A percentile compares a stretch with the other conserved stretches of the same genome.
phyloP scores from a whole-genome alignment of 768 basidiomycete species.

The Suillus spraguei region DNA sequence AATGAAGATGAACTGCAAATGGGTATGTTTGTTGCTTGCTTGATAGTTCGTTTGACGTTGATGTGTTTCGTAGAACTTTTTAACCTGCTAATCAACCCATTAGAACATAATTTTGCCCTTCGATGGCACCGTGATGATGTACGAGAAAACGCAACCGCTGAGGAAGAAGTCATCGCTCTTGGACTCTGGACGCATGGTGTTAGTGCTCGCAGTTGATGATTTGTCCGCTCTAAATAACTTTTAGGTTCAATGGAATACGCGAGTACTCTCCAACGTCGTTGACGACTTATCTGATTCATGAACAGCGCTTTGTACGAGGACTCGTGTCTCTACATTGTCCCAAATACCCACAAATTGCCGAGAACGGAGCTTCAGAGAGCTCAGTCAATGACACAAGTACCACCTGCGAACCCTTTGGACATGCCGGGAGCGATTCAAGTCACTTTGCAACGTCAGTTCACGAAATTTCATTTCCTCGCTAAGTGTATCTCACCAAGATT shows the following conservation, averaged over 20 bases:
- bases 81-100: constrained; percentile 74
- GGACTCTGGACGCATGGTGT: constrained; percentile 67
- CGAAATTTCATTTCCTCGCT: too few species aligned
- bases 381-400: constrained; percentile 50
- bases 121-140: constrained; percentile 85
- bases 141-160: constrained; percentile 51
- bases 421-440: constrained; percentile 73
- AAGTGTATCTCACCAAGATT: not conserved
- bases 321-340: constrained; percentile 70
- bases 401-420: constrained; percentile 58
- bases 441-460: constrained; percentile 51
- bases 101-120: constrained; percentile 64
- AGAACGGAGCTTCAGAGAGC: constrained; percentile 60
- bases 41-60: not conserved
- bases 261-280: constrained; percentile 27
- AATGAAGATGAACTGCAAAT: constrained; percentile 64
- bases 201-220: constrained; percentile 24
- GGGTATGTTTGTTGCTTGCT: constrained; percentile 48
- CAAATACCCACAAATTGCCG: constrained; percentile 61
- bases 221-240: not conserved
- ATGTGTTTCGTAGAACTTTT: constrained; percentile 58
- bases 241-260: constrained; percentile 86
- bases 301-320: constrained; percentile 70
- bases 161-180: constrained; percentile 63
- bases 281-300: not conserved